A percentile compares a stretch with the other conserved stretches of the same genome.
phyloP scores from a whole-genome alignment of 768 basidiomycete genomes.

The Tephrocybe sp. region DNA sequence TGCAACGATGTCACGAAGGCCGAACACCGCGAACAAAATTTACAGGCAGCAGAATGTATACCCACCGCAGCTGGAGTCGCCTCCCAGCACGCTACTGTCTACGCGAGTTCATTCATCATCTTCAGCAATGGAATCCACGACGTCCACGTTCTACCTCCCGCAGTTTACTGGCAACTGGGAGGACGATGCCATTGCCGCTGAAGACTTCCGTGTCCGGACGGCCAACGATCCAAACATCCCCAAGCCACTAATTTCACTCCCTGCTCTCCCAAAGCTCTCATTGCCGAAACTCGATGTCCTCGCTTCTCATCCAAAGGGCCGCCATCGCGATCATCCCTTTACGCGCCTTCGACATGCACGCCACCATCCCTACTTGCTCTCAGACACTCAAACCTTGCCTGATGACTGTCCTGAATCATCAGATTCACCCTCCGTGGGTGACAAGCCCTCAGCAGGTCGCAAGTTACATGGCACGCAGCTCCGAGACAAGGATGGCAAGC shows the following conservation, averaged over 20 bases:
- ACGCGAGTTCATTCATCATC: neutral
- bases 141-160: neutral
- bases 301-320: neutral
- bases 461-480: slow-evolving; percentile 1
- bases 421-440: slow-evolving; percentile 8
- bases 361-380: slow-evolving; percentile 1
- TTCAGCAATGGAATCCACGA: neutral
- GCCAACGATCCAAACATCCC: neutral
- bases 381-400: neutral
- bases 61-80: neutral
- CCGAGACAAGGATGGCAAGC: slow-evolving; percentile 25
- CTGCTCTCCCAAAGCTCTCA: neutral
- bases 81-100: neutral
- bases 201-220: neutral
- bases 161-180: slow-evolving; percentile 17
- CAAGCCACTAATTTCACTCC: neutral
- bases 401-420: neutral
- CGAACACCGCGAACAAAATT: no score
- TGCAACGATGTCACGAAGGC: no score
- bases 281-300: neutral
- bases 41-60: no score
- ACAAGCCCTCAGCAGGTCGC: neutral
- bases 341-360: slow-evolving; percentile 1
- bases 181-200: slow-evolving; percentile 8
- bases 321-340: neutral